phyloP scores from a whole-genome alignment of 768 basidiomycete species.

The Termitomyces sp. region DNA sequence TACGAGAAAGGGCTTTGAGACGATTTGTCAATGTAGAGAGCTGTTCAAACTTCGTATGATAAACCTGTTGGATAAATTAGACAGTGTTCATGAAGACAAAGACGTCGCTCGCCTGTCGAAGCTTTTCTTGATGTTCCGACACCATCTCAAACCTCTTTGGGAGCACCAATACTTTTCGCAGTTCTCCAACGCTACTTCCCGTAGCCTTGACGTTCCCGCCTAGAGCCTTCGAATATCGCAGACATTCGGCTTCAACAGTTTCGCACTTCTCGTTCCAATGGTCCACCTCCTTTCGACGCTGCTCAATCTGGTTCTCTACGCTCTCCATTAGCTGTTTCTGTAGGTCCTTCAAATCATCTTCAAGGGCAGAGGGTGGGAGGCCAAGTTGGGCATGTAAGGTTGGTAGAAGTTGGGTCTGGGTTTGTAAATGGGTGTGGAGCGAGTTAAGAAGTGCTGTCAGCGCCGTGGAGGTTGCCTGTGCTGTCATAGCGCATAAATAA shows the following conservation, averaged over 20 bases:
- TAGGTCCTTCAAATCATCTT: conserved; percentile 73
- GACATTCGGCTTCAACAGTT: conserved; percentile 58
- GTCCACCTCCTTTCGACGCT: conserved; percentile 73
- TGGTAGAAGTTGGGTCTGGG: conserved; percentile 80
- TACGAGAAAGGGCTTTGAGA: conserved; percentile 53
- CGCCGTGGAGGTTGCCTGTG: conserved; percentile 26
- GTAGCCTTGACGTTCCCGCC: conserved; percentile 69
- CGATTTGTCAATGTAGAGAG: conserved; percentile 68
- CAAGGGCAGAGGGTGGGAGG: conserved; percentile 72
- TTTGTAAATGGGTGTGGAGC: conserved; percentile 71
- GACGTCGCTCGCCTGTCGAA: conserved; percentile 60
- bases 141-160: conserved; percentile 70
- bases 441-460: conserved; percentile 72
- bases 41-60: conserved; percentile 77
- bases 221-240: conserved; percentile 63
- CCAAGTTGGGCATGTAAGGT: conserved; percentile 83
- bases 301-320: conserved; percentile 70
- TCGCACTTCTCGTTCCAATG: conserved; percentile 64
- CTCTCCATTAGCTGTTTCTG: conserved; percentile 73
- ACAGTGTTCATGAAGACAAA: neutral
- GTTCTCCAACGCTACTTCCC: conserved; percentile 60
- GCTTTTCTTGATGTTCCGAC: conserved; percentile 69
- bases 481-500: conserved; percentile 16
- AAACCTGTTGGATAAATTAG: conserved; percentile 38
- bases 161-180: conserved; percentile 68